Percentiles rank a stretch among this genome's conserved stretches.
These are phyloP conservation scores for Chlorella vulgaris DNA, from an alignment of 139 green algal species.

Conservation along the genomic window DNA sequence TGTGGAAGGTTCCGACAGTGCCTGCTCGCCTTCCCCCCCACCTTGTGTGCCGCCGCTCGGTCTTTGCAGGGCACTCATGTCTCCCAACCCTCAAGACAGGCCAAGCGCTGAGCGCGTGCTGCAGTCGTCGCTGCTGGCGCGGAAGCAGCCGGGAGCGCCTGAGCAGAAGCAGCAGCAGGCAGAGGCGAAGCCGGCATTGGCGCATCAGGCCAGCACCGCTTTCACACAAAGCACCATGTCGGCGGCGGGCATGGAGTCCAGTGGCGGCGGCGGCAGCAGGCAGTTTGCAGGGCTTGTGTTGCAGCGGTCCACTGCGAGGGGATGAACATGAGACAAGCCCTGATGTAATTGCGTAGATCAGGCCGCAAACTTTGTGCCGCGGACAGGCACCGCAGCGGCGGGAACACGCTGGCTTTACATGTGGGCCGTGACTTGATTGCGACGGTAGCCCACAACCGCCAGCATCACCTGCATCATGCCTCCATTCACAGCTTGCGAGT, in stretches of 20 bases:
- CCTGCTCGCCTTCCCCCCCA: neutral
- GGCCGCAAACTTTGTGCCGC: too few relatives aligned
- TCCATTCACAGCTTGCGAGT: too few relatives aligned
- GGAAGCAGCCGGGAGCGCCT: neutral
- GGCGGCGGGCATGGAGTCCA: neutral
- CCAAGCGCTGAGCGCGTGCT: slow-evolving; percentile 58
- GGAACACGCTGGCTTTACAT: too few relatives aligned
- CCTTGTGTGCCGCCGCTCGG: neutral
- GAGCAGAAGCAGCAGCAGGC: neutral
- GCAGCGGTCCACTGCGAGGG: slow-evolving; percentile 14
- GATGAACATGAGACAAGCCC: too few relatives aligned
- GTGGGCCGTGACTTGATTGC: too few relatives aligned
- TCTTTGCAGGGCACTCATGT: slow-evolving; percentile 53
- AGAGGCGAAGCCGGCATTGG: too few relatives aligned
- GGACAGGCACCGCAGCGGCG: too few relatives aligned
- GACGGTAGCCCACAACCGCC: too few relatives aligned
- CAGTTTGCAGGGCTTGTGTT: slow-evolving; percentile 31
- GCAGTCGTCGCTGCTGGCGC: slow-evolving; percentile 6
- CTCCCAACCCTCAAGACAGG: slow-evolving; percentile 57
- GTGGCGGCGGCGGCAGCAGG: slow-evolving; percentile 1
- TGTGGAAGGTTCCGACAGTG: too few relatives aligned
- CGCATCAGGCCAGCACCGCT: slow-evolving; percentile 6
- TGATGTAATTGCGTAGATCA: too few relatives aligned
- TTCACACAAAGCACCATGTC: slow-evolving; percentile 5
- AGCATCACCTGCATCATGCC: too few relatives aligned